Evolutionary conservation across 345 rosid species (phyloP).

Genomic region (Lumnitzera littorea): DNA sequence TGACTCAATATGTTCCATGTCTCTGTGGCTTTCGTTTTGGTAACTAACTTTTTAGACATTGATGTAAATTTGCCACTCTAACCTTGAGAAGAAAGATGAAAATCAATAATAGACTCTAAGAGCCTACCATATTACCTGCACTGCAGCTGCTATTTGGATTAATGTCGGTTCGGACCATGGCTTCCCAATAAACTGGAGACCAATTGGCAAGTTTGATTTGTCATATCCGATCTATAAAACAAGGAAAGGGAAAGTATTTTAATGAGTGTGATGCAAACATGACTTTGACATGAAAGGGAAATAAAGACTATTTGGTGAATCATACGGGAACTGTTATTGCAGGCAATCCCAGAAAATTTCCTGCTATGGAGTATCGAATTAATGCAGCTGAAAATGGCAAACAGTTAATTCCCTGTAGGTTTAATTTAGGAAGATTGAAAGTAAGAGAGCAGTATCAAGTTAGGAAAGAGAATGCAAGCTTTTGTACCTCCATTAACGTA

Average conservation of each 20-base stretch:
- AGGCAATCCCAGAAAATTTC: constrained; percentile 71
- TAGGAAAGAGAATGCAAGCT: neutral
- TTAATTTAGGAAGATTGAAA: neutral
- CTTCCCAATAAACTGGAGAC: constrained; percentile 66
- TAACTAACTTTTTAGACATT: neutral
- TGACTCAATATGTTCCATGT: neutral
- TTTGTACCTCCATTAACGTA: constrained; percentile 63
- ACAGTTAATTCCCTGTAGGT: constrained; percentile 6
- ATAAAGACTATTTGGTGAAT: neutral
- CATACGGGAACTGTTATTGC: constrained; percentile 60
- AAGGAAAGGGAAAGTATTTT: neutral
- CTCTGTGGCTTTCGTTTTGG: neutral
- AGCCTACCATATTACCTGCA: constrained; percentile 38
- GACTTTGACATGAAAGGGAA: neutral
- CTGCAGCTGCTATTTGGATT: constrained; percentile 47
- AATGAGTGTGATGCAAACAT: neutral
- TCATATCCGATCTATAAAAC: constrained; percentile 59
- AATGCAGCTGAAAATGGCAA: constrained; percentile 49
- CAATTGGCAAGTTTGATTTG: constrained; percentile 50
- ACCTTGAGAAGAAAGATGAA: neutral
- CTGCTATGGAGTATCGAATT: constrained; percentile 62
- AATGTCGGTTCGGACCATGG: constrained; percentile 75
- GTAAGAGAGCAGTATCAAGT: neutral
- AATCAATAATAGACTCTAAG: neutral
- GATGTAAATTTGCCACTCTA: neutral